Evolutionary conservation across 495 filamentous ascomycete species (phyloP).

Genomic region (Pyrenula aspistea): DNA sequence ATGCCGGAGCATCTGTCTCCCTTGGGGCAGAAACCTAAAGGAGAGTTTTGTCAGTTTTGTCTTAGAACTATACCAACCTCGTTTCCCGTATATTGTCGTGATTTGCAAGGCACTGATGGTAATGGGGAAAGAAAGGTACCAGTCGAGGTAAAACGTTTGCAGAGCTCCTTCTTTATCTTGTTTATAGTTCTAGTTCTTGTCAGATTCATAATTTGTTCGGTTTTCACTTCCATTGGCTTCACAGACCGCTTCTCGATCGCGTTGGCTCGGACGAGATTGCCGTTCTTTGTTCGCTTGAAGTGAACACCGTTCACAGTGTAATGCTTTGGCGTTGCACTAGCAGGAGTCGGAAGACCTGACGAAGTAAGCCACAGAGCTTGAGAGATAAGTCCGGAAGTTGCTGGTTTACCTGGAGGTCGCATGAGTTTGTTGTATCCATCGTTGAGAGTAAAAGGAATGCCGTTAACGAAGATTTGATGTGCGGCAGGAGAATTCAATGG

Average conservation of each 20-base stretch:
- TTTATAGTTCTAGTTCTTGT: conserved; percentile 27
- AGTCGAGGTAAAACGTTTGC: conserved; percentile 82
- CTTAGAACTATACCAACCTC: background rate
- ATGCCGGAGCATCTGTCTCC: conserved; percentile 69
- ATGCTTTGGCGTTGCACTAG: conserved; percentile 65
- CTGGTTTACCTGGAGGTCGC: conserved; percentile 54
- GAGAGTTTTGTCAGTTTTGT: conserved; percentile 14
- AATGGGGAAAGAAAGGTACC: conserved; percentile 49
- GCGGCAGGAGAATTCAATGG: conserved; percentile 21
- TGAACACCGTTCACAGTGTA: conserved; percentile 68
- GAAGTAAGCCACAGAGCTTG: conserved; percentile 31
- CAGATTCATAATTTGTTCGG: too few species aligned
- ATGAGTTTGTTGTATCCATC: conserved; percentile 79
- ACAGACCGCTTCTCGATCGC: conserved; percentile 26
- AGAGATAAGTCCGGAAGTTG: conserved; percentile 1
- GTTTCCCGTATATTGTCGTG: conserved; percentile 1
- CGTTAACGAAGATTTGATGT: conserved; percentile 64
- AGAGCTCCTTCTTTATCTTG: conserved; percentile 66
- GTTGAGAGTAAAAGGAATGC: conserved; percentile 61
- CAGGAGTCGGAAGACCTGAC: conserved; percentile 49
- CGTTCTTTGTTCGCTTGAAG: conserved; percentile 82
- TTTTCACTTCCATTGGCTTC: background rate
- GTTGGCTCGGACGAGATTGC: conserved; percentile 66
- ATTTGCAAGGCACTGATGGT: background rate
- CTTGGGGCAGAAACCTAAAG: conserved; percentile 67